Evolutionary conservation across 2,329 filamentous ascomycete genomes (phyloP), one percentile per base, ranked within the genome.

Genomic region (Calonectria naviculata): DNA sequence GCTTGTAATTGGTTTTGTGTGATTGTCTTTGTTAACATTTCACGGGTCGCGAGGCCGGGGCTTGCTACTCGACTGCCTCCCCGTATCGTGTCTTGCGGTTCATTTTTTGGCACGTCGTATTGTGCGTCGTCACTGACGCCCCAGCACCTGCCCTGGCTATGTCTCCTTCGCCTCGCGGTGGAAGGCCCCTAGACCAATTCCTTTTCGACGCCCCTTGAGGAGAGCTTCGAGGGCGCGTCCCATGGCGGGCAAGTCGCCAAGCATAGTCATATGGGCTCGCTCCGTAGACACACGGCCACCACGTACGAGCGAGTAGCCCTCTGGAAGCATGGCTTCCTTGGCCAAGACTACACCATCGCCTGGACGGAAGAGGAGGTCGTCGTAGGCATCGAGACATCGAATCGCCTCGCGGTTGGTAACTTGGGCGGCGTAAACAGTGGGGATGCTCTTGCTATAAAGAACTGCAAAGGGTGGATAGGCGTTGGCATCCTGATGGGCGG

Each of bases 311-410:
- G 89, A 87, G 80, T 98, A 98, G 0, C 95, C 95, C 3, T 89
- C 84, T 0, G 95, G 95, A 49, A 97, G 83, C 94, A 97, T 96
- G 0, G 95, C 93, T 72, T 96, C 94, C 62, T 91, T 91, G 0
- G 95, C 94, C 8, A 98, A 88, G 66, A 96, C 95, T 0, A 98
- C 95, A 0, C 95, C 96, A 80, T 98, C 95, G 2, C 95, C 95
- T 26, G 92, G 93, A 0, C 93, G 93, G 83, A 98, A 98, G 0
- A 94, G 90, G 3, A 98, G 87, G 76, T 97, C 93, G 74, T 97
- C 95, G 80, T 97, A 98, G 0, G 91, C 92, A 81, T 97, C 94
- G 0, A 90, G 86, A 71, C 91, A 90, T 61, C 91, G 89, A 75
- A 98, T 98, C 0, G 89, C 91, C 65, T 96, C 95, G 4, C 89